Conservation (phyloP, 73 alveolate genomes). For the Loxodes magnus region DNA sequence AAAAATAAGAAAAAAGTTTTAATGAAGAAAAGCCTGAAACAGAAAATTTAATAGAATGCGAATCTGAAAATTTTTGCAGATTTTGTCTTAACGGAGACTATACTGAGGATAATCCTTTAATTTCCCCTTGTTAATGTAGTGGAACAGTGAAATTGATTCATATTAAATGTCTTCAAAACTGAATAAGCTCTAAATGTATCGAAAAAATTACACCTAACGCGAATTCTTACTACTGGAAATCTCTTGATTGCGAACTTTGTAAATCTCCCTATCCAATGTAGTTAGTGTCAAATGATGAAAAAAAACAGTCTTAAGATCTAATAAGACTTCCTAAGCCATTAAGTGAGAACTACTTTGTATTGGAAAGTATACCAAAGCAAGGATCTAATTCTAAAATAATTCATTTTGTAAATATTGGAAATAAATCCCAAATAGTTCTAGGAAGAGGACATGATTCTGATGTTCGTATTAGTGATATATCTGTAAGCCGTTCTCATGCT, state of each 20-base stretch:
- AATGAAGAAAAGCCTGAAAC: not conserved
- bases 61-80: not conserved
- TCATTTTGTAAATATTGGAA: too few species aligned
- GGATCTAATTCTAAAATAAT: too few species aligned
- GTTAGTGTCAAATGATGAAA: too few species aligned
- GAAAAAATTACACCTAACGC: too few species aligned
- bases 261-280: slow-evolving; percentile 77
- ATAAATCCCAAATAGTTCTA: too few species aligned
- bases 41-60: not conserved
- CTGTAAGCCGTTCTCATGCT: too few species aligned
- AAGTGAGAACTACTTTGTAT: too few species aligned
- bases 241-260: slow-evolving; percentile 76
- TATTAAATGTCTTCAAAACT: slow-evolving; percentile 26
- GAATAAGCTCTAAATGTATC: slow-evolving; percentile 27
- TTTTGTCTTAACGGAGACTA: slow-evolving; percentile 7
- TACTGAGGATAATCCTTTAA: slow-evolving; percentile 29
- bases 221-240: slow-evolving; percentile 43
- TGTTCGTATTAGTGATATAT: too few species aligned
- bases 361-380: too few species aligned
- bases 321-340: too few species aligned
- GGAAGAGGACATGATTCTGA: too few species aligned
- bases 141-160: slow-evolving; percentile 65
- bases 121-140: slow-evolving; percentile 46
- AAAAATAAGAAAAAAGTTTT: not conserved
- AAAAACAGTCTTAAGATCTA: too few species aligned